Conservation (phyloP, 768 basidiomycete genomes). For the Suillus plorans region DNA sequence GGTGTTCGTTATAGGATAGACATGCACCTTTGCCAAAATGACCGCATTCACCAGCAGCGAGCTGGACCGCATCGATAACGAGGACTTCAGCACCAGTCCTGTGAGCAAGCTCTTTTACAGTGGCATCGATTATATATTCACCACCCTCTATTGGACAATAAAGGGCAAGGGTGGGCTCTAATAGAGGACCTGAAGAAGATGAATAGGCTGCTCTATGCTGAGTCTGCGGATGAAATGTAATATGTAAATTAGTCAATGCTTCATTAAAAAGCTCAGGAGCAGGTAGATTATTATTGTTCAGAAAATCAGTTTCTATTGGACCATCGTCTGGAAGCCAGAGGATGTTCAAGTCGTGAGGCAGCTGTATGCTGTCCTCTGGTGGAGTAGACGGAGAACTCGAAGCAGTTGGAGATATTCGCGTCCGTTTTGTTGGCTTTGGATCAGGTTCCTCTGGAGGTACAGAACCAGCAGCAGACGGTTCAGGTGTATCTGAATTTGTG, state of each 20-base stretch:
- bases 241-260: conserved; percentile 69
- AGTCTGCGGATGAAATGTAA: conserved; percentile 78
- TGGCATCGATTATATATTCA: conserved; percentile 76
- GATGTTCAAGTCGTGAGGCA: conserved; percentile 59
- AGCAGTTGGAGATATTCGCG: not conserved
- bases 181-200: conserved; percentile 48
- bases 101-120: conserved; percentile 75
- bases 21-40: conserved; percentile 72
- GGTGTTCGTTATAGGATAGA: not conserved
- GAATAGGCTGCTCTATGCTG: conserved; percentile 71
- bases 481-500: not conserved
- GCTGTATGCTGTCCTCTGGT: conserved; percentile 36
- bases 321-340: conserved; percentile 57
- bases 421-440: conserved; percentile 4
- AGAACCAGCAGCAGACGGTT: not conserved
- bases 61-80: conserved; percentile 77
- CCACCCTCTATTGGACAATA: conserved; percentile 86
- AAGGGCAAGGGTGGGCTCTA: conserved; percentile 81
- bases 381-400: conserved; percentile 1
- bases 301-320: conserved; percentile 22
- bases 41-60: conserved; percentile 89
- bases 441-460: conserved; percentile 6
- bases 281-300: conserved; percentile 46
- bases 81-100: conserved; percentile 78
- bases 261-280: conserved; percentile 77